phyloP scores from a whole-genome alignment of 2,329 filamentous ascomycete species.

The Fusarium anthophilum region DNA sequence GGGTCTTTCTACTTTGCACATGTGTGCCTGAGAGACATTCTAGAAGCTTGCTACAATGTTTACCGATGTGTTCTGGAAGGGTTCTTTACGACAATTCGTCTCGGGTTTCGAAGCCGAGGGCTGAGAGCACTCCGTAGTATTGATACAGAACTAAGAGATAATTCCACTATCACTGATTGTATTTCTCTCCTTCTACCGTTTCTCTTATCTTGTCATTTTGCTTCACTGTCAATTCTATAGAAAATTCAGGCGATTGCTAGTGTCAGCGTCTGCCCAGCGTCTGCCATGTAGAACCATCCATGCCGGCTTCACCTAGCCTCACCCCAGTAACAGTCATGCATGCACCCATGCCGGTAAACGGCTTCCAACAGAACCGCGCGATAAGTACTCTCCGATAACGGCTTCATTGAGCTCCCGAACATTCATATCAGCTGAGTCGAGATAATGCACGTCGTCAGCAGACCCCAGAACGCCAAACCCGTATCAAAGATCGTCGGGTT shows the following conservation, averaged over 20 bases:
- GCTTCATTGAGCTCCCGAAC: not conserved
- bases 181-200: rapidly evolving
- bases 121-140: no score
- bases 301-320: not conserved
- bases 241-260: not conserved
- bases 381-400: not conserved
- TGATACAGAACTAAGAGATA: no score
- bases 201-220: rapidly evolving
- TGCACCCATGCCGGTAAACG: not conserved
- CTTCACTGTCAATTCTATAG: not conserved
- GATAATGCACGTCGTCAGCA: not conserved
- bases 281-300: not conserved
- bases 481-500: not conserved
- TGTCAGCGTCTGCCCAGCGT: no score
- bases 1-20: rapidly evolving
- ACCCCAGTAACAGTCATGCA: not conserved
- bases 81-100: not conserved
- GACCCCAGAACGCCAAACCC: not conserved
- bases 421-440: not conserved
- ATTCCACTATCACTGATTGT: rapidly evolving
- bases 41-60: not conserved
- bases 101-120: not conserved
- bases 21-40: not conserved
- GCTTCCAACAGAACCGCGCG: not conserved
- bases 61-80: not conserved